These are phyloP conservation scores for Sclerotinia minor DNA, from an alignment of 2,329 filamentous ascomycete species.

Conservation along the genomic window DNA sequence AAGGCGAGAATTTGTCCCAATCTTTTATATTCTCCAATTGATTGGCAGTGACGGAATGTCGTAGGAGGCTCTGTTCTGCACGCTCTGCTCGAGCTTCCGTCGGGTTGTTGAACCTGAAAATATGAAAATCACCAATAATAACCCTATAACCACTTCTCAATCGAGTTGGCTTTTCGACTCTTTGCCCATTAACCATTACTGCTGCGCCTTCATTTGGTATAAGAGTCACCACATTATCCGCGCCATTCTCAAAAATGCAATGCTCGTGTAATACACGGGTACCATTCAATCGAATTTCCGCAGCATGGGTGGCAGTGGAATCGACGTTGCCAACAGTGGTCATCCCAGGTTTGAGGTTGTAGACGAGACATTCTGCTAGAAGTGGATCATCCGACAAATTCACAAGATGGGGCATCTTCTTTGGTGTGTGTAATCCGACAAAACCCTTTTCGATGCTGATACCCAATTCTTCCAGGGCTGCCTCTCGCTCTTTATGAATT, in stretches of 20 bases:
- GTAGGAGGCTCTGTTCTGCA: slow-evolving; percentile 81
- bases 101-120: slow-evolving; percentile 97
- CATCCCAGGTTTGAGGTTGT: slow-evolving; percentile 93
- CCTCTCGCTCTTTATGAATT: slow-evolving; percentile 95
- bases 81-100: slow-evolving; percentile 92
- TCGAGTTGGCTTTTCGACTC: slow-evolving; percentile 80
- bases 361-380: slow-evolving; percentile 92
- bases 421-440: slow-evolving; percentile 89
- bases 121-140: slow-evolving; percentile 96
- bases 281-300: slow-evolving; percentile 91
- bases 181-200: slow-evolving; percentile 96
- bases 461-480: slow-evolving; percentile 90
- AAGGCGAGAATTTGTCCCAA: slow-evolving; percentile 59
- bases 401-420: slow-evolving; percentile 99
- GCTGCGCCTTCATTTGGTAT: slow-evolving; percentile 88
- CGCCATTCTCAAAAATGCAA: slow-evolving; percentile 85
- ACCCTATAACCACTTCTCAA: slow-evolving; percentile 91
- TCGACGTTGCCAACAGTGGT: slow-evolving; percentile 96
- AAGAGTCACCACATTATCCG: slow-evolving; percentile 86
- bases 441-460: slow-evolving; percentile 99
- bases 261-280: slow-evolving; percentile 90
- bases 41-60: slow-evolving; percentile 72
- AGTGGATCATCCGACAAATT: slow-evolving; percentile 95
- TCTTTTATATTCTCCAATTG: slow-evolving; percentile 58
- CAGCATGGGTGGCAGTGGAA: slow-evolving; percentile 69